A percentile compares a stretch with the other conserved stretches of the same genome.
Evolutionary conservation across 441 rosid species (phyloP).

Genomic region (Gossypium davidsonii): DNA sequence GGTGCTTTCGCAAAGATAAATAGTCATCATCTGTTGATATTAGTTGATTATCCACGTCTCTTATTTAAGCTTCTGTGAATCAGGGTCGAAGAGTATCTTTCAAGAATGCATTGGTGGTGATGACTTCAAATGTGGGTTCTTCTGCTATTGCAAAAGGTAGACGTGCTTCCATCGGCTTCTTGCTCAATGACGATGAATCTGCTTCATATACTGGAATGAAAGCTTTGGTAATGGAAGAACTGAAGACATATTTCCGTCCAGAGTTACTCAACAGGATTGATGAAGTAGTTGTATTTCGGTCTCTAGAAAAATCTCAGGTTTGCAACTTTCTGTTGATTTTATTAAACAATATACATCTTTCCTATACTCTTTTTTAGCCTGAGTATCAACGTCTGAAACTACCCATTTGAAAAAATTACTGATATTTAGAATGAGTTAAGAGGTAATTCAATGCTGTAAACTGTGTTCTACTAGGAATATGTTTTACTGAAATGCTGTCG

Average conservation of each 20-base stretch:
- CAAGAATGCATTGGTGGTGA: constrained; percentile 62
- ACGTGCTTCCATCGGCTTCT: constrained; percentile 54
- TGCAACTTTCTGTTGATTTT: constrained; percentile 15
- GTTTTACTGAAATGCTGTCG: background rate
- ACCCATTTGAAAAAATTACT: background rate
- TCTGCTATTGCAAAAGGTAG: constrained; percentile 62
- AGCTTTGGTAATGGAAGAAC: constrained; percentile 56
- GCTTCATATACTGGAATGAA: constrained; percentile 56
- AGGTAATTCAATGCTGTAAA: background rate
- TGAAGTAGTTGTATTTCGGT: constrained; percentile 59
- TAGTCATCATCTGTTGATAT: background rate
- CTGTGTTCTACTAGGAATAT: background rate
- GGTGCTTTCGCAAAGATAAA: background rate
- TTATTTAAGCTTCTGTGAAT: constrained; percentile 14
- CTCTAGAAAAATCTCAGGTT: constrained; percentile 83
- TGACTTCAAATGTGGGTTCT: constrained; percentile 76
- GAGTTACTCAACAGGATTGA: constrained; percentile 73
- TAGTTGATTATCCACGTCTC: constrained; percentile 9
- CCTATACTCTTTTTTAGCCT: background rate
- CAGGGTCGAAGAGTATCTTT: constrained; percentile 79
- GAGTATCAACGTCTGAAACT: background rate
- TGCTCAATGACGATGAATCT: constrained; percentile 41
- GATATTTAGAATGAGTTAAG: background rate
- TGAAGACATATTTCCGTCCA: constrained; percentile 64
- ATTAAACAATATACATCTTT: background rate